These are phyloP conservation scores for Naganishia antarctica DNA, from an alignment of 768 basidiomycete genomes.

Conservation along the genomic window DNA sequence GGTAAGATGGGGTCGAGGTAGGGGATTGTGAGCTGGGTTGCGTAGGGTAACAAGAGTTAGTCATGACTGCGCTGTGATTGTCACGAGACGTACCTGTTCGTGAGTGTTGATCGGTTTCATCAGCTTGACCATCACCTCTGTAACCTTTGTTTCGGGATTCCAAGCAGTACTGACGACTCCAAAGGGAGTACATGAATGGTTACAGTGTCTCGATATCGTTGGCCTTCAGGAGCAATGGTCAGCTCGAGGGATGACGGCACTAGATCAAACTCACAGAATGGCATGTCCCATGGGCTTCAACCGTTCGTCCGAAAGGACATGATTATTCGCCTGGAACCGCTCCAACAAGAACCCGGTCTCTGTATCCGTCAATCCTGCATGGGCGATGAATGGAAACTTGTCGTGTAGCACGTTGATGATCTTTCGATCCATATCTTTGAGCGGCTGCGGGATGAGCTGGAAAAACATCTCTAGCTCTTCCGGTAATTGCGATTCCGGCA, in stretches of 20 bases:
- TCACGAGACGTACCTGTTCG: slow-evolving; percentile 21
- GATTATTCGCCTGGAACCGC: slow-evolving; percentile 28
- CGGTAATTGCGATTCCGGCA: background rate
- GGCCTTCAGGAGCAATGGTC: slow-evolving; percentile 2
- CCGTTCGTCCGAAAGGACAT: slow-evolving; percentile 28
- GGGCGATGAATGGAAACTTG: background rate
- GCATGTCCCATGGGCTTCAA: slow-evolving; percentile 29
- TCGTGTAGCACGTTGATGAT: slow-evolving; percentile 21
- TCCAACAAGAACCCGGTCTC: slow-evolving; percentile 22
- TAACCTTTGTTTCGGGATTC: background rate
- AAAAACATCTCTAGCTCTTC: slow-evolving; percentile 20
- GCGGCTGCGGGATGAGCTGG: slow-evolving; percentile 20
- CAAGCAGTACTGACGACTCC: slow-evolving; percentile 16
- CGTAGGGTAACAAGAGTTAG: no score
- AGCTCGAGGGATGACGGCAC: background rate
- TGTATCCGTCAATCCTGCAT: background rate
- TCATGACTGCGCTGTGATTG: no score
- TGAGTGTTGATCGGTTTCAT: slow-evolving; percentile 18
- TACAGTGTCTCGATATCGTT: slow-evolving; percentile 26
- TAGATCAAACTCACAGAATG: slow-evolving; percentile 22
- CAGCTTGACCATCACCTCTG: slow-evolving; percentile 6
- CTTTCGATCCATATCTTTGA: slow-evolving; percentile 3
- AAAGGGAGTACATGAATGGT: slow-evolving; percentile 24
- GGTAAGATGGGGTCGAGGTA: slow-evolving; percentile 31
- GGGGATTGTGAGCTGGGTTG: slow-evolving; percentile 25